Evolutionary conservation across 2,329 filamentous ascomycete species (phyloP), one percentile per base, ranked within the genome.

Genomic region (Beauveria scarabaeidicola): DNA sequence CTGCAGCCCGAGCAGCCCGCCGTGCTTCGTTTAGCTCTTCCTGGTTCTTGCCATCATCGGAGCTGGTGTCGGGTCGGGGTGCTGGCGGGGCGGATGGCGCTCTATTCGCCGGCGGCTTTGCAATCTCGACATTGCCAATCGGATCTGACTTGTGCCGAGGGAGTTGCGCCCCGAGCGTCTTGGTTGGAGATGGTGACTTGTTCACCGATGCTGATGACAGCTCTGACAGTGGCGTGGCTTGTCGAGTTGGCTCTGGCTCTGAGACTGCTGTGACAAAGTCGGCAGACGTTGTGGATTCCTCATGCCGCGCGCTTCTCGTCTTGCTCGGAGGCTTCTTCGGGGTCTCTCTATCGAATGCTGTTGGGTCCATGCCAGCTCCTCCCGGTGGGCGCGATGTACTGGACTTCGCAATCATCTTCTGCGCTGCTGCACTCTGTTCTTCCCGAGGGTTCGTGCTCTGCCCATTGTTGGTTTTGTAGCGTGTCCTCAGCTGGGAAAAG

Each of bases 401-500:
- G 62, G 61, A 36, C 2, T 48, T 44, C 9, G 52, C 19, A 4
- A n/a, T 15, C 65, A 15, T 40, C 47, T 29, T 51, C n/a, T 44
- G 54, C 56, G 52, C 17, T 61, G 44, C 5, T 62, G 3, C 23
- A 44, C 25, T 32, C 19, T 59, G 25, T 52, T 40, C 27, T 59
- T 60, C 41, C 54, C 64, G 29, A 60, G 60, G 59, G 61, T 65
- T 50, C 13, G 41, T 41, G 64, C 56, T 52, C 64, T 44, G 58
- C 32, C 8, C 6, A 10, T 19, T 19, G 23, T n/a, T 27, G 4
- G 21, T 36, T 62, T 36, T 61, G 32, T 72, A 70, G 47, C 61
- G 64, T 46, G 74, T 70, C 53, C 70, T 73, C 29, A 83, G 66
- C 61, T 80, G 76, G 0, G 77, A 71, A 58, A 80, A 82, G 59